Evolutionary conservation across 106 monocot genomes (phyloP).

Genomic region (Chionographis japonica): DNA sequence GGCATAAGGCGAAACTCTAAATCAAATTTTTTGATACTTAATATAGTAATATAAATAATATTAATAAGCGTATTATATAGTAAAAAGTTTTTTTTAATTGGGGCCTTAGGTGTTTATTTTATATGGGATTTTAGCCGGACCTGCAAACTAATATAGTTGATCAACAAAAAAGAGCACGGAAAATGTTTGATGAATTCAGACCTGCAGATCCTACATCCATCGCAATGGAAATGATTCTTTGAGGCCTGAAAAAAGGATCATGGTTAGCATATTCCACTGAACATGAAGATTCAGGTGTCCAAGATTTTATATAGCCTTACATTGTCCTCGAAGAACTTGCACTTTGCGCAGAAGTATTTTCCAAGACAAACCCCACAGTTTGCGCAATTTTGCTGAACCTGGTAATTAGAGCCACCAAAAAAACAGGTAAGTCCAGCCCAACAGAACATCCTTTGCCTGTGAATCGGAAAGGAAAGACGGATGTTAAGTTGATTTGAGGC

Average conservation of each 20-base stretch:
- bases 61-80: too few relatives aligned
- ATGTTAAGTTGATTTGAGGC: not conserved
- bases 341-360: constrained; percentile 70
- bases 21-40: too few relatives aligned
- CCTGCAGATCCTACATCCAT: constrained; percentile 88
- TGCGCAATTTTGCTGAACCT: constrained; percentile 72
- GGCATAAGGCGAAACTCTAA: too few relatives aligned
- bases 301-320: constrained; percentile 25
- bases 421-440: not conserved
- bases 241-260: constrained; percentile 35
- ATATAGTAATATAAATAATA: too few relatives aligned
- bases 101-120: too few relatives aligned
- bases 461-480: not conserved
- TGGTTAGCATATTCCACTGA: not conserved
- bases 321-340: constrained; percentile 90
- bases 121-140: not conserved
- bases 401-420: not conserved
- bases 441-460: not conserved
- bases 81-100: too few relatives aligned
- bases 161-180: not conserved
- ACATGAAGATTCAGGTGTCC: not conserved
- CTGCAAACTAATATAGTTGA: not conserved
- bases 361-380: constrained; percentile 71
- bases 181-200: constrained; percentile 3
- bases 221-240: constrained; percentile 77